Percentiles rank a stretch among this genome's conserved stretches.
Conservation (phyloP, 306 rosid species). For the Rubus idaeus region DNA sequence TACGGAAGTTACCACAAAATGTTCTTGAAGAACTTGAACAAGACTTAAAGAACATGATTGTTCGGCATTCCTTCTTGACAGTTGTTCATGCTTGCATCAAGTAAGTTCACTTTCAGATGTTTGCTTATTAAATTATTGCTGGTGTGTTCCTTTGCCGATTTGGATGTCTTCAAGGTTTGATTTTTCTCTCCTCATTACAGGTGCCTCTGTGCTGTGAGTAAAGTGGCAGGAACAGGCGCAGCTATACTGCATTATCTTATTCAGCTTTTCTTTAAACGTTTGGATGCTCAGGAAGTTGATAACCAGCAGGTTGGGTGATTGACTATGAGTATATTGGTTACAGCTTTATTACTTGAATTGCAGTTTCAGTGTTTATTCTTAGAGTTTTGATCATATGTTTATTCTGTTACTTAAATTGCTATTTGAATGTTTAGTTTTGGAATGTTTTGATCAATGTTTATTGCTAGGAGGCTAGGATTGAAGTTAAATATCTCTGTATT, state of each 20-base stretch:
- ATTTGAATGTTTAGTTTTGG: not conserved
- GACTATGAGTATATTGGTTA: not conserved
- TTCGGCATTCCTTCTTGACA: constrained; percentile 87
- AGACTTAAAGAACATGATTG: constrained; percentile 92
- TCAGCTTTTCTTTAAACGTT: constrained; percentile 74
- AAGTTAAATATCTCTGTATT: no score
- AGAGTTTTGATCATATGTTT: not conserved
- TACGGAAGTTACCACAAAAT: constrained; percentile 72
- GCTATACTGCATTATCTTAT: constrained; percentile 74
- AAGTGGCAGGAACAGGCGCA: constrained; percentile 79
- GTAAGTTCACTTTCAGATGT: constrained; percentile 41
- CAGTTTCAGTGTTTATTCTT: not conserved
- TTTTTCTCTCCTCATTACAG: constrained; percentile 39
- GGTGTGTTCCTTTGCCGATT: not conserved
- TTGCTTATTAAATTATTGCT: not conserved
- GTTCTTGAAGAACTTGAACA: constrained; percentile 90
- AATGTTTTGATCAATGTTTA: not conserved
- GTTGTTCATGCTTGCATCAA: constrained; percentile 99
- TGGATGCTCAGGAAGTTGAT: constrained; percentile 67
- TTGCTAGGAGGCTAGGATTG: not conserved
- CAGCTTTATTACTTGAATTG: not conserved
- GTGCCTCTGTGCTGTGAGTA: constrained; percentile 88
- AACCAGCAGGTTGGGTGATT: constrained; percentile 74
- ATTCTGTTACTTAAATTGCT: not conserved
- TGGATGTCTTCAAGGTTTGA: not conserved